Conservation (phyloP, 306 rosid species). For the Geum urbanum region DNA sequence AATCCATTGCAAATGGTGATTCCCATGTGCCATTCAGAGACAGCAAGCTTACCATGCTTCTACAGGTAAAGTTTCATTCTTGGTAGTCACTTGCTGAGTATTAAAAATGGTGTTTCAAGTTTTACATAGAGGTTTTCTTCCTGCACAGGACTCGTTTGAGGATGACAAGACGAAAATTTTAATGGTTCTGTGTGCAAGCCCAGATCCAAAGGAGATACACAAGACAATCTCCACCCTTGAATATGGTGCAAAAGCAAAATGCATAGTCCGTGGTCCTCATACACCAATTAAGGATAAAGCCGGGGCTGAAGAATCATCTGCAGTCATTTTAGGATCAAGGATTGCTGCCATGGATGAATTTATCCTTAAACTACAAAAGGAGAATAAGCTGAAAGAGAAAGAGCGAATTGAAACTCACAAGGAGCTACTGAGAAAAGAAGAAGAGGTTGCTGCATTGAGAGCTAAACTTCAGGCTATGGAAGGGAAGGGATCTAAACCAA, state of each 20-base stretch:
- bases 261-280: slow-evolving; percentile 89
- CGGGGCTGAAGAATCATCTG: slow-evolving; percentile 64
- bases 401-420: slow-evolving; percentile 79
- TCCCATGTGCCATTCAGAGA: slow-evolving; percentile 98
- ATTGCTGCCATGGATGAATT: slow-evolving; percentile 94
- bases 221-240: slow-evolving; percentile 96
- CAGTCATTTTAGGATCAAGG: slow-evolving; percentile 85
- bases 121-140: slow-evolving; percentile 21
- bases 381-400: slow-evolving; percentile 73
- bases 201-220: slow-evolving; percentile 92
- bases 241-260: slow-evolving; percentile 97
- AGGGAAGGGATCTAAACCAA: slow-evolving; percentile 40
- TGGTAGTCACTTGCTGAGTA: slow-evolving; percentile 5
- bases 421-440: slow-evolving; percentile 76
- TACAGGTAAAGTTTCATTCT: slow-evolving; percentile 57
- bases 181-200: slow-evolving; percentile 95
- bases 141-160: slow-evolving; percentile 87
- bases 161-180: slow-evolving; percentile 91
- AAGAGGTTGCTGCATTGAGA: slow-evolving; percentile 66
- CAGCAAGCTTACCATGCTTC: slow-evolving; percentile 99
- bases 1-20: slow-evolving; percentile 97
- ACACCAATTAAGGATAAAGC: slow-evolving; percentile 65
- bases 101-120: slow-evolving; percentile 17
- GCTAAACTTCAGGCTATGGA: slow-evolving; percentile 49
- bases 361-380: slow-evolving; percentile 81